Evolutionary conservation across 2,329 filamentous ascomycete genomes (phyloP).

Genomic region (Incumbomyces delicatus): DNA sequence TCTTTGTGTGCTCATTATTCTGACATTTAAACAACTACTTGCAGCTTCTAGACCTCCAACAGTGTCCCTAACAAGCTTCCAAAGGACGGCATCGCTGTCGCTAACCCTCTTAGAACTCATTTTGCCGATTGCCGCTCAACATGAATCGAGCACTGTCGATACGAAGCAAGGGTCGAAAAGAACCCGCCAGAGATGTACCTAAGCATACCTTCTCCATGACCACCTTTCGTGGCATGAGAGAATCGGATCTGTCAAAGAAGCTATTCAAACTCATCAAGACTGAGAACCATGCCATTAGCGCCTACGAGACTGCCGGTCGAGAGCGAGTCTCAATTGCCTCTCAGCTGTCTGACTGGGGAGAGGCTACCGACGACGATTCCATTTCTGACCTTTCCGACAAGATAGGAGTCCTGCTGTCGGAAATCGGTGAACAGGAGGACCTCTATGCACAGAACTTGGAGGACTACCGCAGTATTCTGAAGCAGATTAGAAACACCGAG

Average conservation of each 20-base stretch:
- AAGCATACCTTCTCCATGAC: conserved; percentile 74
- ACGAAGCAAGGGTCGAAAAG: conserved; percentile 24
- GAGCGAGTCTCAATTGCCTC: conserved; percentile 77
- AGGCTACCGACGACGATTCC: conserved; percentile 76
- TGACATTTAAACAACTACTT: too few relatives aligned
- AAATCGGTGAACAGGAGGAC: conserved; percentile 92
- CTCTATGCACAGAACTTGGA: conserved; percentile 76
- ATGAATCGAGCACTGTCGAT: conserved; percentile 37
- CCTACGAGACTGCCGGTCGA: conserved; percentile 73
- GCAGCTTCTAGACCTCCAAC: too few relatives aligned
- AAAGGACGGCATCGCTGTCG: too few relatives aligned
- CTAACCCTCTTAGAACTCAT: too few relatives aligned
- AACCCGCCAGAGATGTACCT: conserved; percentile 27
- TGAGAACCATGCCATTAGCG: conserved; percentile 76
- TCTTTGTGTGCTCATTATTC: too few relatives aligned
- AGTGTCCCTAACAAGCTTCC: too few relatives aligned
- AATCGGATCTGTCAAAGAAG: conserved; percentile 80
- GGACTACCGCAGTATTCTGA: conserved; percentile 70
- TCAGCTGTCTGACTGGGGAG: conserved; percentile 94
- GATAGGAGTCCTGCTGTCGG: conserved; percentile 80
- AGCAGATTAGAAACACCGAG: conserved; percentile 92
- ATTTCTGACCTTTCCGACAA: conserved; percentile 91
- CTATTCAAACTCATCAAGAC: conserved; percentile 91
- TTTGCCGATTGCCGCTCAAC: conserved; percentile 1
- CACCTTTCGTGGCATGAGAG: conserved; percentile 72